Percentiles rank a stretch among this genome's conserved stretches.
phyloP scores from a whole-genome alignment of 768 basidiomycete genomes.

The Phylloporus rhodoxanthus region DNA sequence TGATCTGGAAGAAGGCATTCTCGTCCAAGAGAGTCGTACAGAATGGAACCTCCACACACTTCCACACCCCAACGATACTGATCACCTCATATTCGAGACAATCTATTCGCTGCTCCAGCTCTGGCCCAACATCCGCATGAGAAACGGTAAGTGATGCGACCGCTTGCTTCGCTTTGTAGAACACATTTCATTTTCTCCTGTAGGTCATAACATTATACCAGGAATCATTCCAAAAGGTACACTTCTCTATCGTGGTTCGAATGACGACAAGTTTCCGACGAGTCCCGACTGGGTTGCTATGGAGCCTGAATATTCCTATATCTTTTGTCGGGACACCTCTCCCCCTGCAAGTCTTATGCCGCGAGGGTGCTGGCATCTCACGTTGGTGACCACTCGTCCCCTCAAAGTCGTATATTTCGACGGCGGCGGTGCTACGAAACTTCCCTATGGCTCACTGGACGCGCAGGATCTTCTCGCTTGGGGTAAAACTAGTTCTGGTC shows the following conservation, averaged over 20 bases:
- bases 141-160: neutral
- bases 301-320: neutral
- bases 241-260: no score
- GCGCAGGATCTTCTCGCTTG: neutral
- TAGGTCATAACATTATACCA: neutral
- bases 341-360: neutral
- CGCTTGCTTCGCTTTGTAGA: neutral
- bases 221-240: neutral
- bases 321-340: neutral
- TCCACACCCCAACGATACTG: neutral
- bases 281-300: neutral
- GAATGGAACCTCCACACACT: neutral
- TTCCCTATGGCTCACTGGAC: neutral
- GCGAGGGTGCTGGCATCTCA: neutral
- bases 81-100: neutral
- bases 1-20: no score
- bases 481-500: neutral
- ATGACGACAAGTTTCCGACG: neutral
- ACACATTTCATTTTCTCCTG: neutral
- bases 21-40: neutral
- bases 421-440: neutral
- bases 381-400: neutral
- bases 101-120: neutral
- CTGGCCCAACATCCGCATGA: neutral
- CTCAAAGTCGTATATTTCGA: neutral